phyloP scores from a whole-genome alignment of 352 stramenopile genomes.

The Phytophthora cactorum region DNA sequence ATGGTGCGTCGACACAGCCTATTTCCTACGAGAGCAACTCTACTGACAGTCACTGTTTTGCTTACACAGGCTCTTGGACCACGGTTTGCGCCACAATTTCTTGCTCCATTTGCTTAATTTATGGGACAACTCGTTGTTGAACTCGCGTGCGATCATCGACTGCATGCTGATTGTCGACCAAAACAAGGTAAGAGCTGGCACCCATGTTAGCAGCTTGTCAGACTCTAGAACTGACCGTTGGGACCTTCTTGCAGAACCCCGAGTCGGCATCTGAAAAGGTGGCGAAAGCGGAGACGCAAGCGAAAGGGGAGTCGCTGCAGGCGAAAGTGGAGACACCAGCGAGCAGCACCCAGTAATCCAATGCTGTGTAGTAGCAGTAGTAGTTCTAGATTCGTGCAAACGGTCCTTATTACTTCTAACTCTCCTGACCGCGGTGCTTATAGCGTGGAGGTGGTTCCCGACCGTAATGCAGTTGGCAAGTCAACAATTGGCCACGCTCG shows the following conservation, averaged over 20 bases:
- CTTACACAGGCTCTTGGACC: constrained; percentile 61
- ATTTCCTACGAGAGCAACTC: background rate
- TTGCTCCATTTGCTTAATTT: constrained; percentile 91
- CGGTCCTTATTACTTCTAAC: constrained; percentile 20
- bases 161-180: constrained; percentile 90
- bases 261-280: constrained; percentile 15
- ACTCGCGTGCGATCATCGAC: constrained; percentile 86
- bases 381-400: constrained; percentile 18
- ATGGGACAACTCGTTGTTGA: constrained; percentile 90
- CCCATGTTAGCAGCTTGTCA: background rate
- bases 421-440: constrained; percentile 11
- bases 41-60: background rate
- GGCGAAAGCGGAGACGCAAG: constrained; percentile 12
- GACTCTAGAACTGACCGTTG: background rate
- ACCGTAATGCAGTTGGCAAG: constrained; percentile 23
- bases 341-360: constrained; percentile 21
- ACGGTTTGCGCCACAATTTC: constrained; percentile 86
- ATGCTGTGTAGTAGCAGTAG: constrained; percentile 3
- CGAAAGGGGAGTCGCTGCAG: constrained; percentile 14
- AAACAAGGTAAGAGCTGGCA: constrained; percentile 38
- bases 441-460: constrained; percentile 15
- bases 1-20: constrained; percentile 45
- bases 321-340: constrained; percentile 15
- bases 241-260: constrained; percentile 9
- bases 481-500: constrained; percentile 3